These are phyloP conservation scores for Stagonosporopsis rhizophila DNA, from an alignment of 2,329 filamentous ascomycete genomes.

Conservation along the genomic window DNA sequence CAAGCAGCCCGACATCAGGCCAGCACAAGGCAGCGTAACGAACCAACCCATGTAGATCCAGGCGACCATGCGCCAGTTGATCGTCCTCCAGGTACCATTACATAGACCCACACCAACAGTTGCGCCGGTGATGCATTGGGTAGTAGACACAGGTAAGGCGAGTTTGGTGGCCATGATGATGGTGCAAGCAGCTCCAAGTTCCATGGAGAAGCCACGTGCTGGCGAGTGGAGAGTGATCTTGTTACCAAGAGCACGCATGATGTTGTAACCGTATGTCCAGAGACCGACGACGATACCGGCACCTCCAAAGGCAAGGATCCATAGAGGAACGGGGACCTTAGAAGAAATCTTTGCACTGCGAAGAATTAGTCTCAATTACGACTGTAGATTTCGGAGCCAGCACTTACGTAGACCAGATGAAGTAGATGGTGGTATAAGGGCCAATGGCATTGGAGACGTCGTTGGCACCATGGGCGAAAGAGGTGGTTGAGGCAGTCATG, in stretches of 20 bases:
- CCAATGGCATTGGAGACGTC: constrained; percentile 64
- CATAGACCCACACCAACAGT: constrained; percentile 45
- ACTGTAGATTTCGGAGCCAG: too few relatives aligned
- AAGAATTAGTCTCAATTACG: neutral
- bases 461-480: constrained; percentile 75
- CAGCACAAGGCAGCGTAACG: constrained; percentile 53
- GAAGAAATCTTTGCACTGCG: constrained; percentile 42
- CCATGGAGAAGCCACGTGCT: constrained; percentile 57
- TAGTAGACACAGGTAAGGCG: constrained; percentile 62
- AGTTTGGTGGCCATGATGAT: constrained; percentile 70
- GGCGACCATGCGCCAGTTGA: constrained; percentile 53
- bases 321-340: constrained; percentile 64
- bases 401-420: constrained; percentile 64
- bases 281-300: constrained; percentile 63
- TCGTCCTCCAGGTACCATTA: constrained; percentile 46
- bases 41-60: constrained; percentile 57
- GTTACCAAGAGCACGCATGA: constrained; percentile 70
- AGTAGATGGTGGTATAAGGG: constrained; percentile 69
- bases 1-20: constrained; percentile 62
- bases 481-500: constrained; percentile 70
- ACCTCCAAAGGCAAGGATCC: constrained; percentile 63
- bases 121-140: constrained; percentile 60
- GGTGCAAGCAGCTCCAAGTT: constrained; percentile 61
- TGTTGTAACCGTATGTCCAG: constrained; percentile 70
- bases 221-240: constrained; percentile 69